A percentile compares a stretch with the other conserved stretches of the same genome.
Evolutionary conservation across 2,329 filamentous ascomycete genomes (phyloP).

Genomic region (Boeremia exigua): DNA sequence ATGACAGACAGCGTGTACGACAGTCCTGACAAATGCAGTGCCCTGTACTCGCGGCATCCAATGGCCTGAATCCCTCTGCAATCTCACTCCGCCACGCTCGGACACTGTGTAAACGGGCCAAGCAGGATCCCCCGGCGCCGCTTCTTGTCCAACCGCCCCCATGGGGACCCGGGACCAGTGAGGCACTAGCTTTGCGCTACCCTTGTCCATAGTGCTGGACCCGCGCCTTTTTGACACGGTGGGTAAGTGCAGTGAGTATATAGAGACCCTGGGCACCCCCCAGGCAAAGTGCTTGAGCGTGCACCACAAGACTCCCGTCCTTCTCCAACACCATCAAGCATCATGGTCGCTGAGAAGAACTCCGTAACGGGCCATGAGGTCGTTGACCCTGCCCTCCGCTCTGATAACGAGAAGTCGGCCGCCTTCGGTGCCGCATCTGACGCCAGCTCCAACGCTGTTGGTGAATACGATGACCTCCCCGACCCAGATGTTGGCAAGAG

Average conservation of each 20-base stretch:
- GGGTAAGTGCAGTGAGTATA: conserved; percentile 30
- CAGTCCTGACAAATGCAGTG: conserved; percentile 24
- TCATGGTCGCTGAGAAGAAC: conserved; percentile 44
- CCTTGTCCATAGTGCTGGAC: conserved; percentile 11
- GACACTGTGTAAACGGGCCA: conserved; percentile 33
- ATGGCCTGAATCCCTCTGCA: conserved; percentile 14
- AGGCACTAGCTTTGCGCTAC: conserved; percentile 20
- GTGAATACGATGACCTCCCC: conserved; percentile 43
- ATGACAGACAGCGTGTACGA: conserved; percentile 5
- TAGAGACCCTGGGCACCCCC: conserved; percentile 35
- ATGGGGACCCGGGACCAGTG: conserved; percentile 38
- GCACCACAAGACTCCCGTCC: conserved; percentile 26
- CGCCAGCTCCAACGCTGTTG: conserved; percentile 24
- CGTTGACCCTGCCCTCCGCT: conserved; percentile 15
- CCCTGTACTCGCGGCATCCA: conserved; percentile 28
- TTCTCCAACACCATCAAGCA: conserved; percentile 18
- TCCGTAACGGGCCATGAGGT: conserved; percentile 17
- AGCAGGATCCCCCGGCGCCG: conserved; percentile 32
- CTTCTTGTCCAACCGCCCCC: conserved; percentile 44
- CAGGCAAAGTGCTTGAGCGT: conserved; percentile 5
- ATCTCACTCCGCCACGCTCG: conserved; percentile 35
- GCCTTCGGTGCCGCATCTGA: conserved; percentile 37
- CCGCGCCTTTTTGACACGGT: conserved; percentile 8
- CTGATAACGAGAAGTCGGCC: conserved; percentile 33
- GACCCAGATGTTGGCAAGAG: conserved; percentile 45